Percentiles rank a stretch among this genome's conserved stretches.
phyloP scores from a whole-genome alignment of 352 stramenopile species.

The Pythium insidiosum region DNA sequence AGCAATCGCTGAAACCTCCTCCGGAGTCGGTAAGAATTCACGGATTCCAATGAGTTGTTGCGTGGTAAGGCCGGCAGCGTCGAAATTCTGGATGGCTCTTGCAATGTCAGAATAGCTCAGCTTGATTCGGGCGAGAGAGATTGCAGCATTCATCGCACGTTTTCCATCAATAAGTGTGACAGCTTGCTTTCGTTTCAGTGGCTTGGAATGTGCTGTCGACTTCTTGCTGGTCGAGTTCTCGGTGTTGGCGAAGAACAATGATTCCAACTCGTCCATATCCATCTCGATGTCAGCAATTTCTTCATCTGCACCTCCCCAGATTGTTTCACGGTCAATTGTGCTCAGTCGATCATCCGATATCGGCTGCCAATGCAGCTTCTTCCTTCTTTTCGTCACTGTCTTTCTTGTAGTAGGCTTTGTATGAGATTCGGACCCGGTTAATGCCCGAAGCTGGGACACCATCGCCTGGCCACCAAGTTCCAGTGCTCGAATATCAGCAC shows the following conservation, averaged over 20 bases:
- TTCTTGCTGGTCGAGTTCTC: slow-evolving; percentile 53
- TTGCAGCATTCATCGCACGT: slow-evolving; percentile 96
- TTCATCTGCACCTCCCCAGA: slow-evolving; percentile 77
- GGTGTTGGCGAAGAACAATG: slow-evolving; percentile 74
- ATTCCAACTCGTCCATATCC: slow-evolving; percentile 85
- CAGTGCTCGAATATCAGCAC: slow-evolving; percentile 23
- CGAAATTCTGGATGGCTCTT: slow-evolving; percentile 58
- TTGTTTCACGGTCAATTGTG: slow-evolving; percentile 62
- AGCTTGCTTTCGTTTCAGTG: slow-evolving; percentile 66
- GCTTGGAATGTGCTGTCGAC: slow-evolving; percentile 18
- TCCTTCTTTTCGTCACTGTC: slow-evolving; percentile 36
- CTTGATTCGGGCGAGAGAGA: slow-evolving; percentile 93
- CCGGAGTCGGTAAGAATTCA: slow-evolving; percentile 91
- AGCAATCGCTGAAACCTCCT: slow-evolving; percentile 84
- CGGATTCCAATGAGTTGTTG: slow-evolving; percentile 85
- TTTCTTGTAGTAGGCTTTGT: not conserved
- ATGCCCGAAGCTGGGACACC: slow-evolving; percentile 22
- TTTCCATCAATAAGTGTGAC: slow-evolving; percentile 94
- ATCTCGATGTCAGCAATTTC: slow-evolving; percentile 71
- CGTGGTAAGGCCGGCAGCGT: slow-evolving; percentile 47
- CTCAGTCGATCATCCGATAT: slow-evolving; percentile 79
- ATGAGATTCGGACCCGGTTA: not conserved
- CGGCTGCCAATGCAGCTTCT: slow-evolving; percentile 87
- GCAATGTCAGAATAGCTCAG: slow-evolving; percentile 87
- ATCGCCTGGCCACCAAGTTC: slow-evolving; percentile 28